A percentile compares a stretch with the other conserved stretches of the same genome.
These are phyloP conservation scores for Corymbia maculata DNA, from an alignment of 345 rosid species.

Conservation along the genomic window DNA sequence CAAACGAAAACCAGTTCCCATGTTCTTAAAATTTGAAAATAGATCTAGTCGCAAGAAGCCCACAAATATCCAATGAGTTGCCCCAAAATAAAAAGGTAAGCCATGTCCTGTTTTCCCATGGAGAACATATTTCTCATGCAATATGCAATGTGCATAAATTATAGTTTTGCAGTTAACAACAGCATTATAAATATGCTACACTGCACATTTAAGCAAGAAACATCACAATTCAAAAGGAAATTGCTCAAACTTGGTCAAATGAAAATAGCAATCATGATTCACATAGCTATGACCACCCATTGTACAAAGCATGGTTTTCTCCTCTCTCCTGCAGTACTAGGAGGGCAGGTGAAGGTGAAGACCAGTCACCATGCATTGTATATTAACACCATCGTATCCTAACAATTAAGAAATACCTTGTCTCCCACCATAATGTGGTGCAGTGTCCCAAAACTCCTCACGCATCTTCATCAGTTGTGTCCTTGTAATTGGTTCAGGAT, in stretches of 20 bases:
- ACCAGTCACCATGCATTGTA: too few species aligned
- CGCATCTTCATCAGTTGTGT: slow-evolving; percentile 53
- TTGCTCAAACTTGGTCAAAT: neutral
- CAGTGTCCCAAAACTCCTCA: slow-evolving; percentile 82
- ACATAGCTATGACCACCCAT: neutral
- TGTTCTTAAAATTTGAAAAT: neutral
- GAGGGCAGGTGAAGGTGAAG: neutral
- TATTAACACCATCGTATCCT: neutral
- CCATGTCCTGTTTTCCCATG: neutral
- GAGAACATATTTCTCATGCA: neutral
- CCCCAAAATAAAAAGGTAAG: neutral
- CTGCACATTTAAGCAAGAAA: neutral
- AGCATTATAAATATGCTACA: neutral
- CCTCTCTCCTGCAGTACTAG: neutral
- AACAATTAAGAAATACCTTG: slow-evolving; percentile 31
- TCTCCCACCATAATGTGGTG: slow-evolving; percentile 76
- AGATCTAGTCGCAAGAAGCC: neutral
- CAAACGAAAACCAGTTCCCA: too few species aligned
- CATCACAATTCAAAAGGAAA: neutral
- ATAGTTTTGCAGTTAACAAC: neutral
- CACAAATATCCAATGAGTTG: neutral
- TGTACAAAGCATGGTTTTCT: neutral
- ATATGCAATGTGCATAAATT: neutral
- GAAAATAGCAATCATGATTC: neutral
- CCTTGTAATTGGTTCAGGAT: slow-evolving; percentile 56